Evolutionary conservation across 345 rosid species (phyloP), one percentile per base, ranked within the genome.

Genomic region (Turritis glabra): DNA sequence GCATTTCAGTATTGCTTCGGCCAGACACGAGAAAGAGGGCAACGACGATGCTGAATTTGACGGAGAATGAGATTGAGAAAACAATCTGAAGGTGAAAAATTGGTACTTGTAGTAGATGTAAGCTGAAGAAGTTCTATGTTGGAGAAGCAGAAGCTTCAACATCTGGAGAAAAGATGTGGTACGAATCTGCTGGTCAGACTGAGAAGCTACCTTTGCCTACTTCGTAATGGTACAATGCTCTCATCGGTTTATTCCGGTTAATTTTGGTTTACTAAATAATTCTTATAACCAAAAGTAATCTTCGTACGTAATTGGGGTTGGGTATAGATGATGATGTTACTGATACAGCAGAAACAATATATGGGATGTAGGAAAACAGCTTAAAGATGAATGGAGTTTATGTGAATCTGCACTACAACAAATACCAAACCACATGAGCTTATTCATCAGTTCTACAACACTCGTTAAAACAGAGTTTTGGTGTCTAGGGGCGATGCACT

Each of bases 111-210:
- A 37, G 69, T 0, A 37, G 40, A 13, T 27, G 74, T 30, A 7
- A 52, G 40, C 3, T 10, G 23, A 52, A 40, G 22, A 46, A 35
- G 76, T 41, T 26, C 73, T 53, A 11, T 52, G 80, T 58, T 84
- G 78, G 52, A 77, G 76, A 67, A 65, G 80, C 77, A 73, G 59
- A 70, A 73, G 77, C 80, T 76, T 86, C 83, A 80, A 74, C 90
- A 86, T 84, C 75, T 74, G 77, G 58, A 59, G 52, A 52, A 22
- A 8, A 52, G 61, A 51, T n/a, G n/a, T 66, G 3, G 23, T 5
- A 14, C 69, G 22, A 61, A 18, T 54, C 56, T 21, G 10, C 13
- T 43, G 51, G 68, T 59, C 47, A 48, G 48, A 38, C 59, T 40
- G 11, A 40, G 27, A 50, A 57, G 7, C n/a, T 19, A 40, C 10